Evolutionary conservation across 2,329 filamentous ascomycete genomes (phyloP).

Genomic region (Triangularia setosa): DNA sequence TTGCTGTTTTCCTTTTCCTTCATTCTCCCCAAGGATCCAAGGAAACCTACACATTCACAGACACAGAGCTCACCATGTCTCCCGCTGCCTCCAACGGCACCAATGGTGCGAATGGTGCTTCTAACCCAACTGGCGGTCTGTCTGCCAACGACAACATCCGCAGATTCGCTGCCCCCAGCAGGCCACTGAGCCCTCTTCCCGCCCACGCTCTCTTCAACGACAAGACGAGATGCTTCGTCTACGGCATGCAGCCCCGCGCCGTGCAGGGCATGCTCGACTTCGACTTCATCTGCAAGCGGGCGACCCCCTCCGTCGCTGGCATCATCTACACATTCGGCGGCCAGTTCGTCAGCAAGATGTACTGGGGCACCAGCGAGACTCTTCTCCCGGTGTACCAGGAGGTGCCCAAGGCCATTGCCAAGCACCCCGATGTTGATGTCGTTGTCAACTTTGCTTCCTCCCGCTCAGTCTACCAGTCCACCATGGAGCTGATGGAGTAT

Average conservation of each 20-base stretch:
- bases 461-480: constrained; percentile 96
- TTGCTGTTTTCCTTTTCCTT: neutral
- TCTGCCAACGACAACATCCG: constrained; percentile 98
- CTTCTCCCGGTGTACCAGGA: constrained; percentile 97
- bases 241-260: constrained; percentile 94
- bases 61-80: constrained; percentile 48
- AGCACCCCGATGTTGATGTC: constrained; percentile 95
- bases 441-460: constrained; percentile 99
- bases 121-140: constrained; percentile 41
- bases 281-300: constrained; percentile 99
- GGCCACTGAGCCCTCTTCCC: constrained; percentile 83
- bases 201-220: constrained; percentile 94
- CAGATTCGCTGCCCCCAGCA: constrained; percentile 89
- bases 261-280: constrained; percentile 97
- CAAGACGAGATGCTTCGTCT: constrained; percentile 99
- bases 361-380: constrained; percentile 99
- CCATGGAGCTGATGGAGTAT: constrained; percentile 96
- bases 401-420: constrained; percentile 85
- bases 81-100: constrained; percentile 40
- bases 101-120: constrained; percentile 38
- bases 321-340: constrained; percentile 99
- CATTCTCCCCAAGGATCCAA: constrained; percentile 7
- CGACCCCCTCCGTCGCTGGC: constrained; percentile 91
- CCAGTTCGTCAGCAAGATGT: constrained; percentile 99
- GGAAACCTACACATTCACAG: neutral